Conservation (phyloP, 306 rosid genomes). For the Oxytropis ochrocephala region DNA sequence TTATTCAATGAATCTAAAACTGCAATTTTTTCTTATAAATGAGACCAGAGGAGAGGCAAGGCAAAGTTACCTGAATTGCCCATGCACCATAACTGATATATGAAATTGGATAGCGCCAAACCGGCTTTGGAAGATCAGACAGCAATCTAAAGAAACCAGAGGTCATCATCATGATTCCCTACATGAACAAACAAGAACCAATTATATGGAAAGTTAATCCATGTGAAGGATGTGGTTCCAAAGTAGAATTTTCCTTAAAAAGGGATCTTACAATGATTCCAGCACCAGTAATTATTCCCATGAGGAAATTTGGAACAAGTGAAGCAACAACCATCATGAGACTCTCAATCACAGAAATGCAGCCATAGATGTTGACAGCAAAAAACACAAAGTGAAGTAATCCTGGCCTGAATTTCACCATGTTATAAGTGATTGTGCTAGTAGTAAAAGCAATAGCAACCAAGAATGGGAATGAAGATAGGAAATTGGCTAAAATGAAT, state of each 20-base stretch:
- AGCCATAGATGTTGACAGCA: conserved; percentile 57
- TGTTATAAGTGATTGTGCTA: conserved; percentile 68
- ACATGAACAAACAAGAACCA: conserved; percentile 7
- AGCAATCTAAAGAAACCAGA: conserved; percentile 61
- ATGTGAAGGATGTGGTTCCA: neutral
- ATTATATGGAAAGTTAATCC: neutral
- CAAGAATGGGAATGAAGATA: conserved; percentile 93
- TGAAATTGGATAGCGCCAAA: conserved; percentile 70
- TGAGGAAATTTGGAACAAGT: conserved; percentile 91
- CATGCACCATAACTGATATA: conserved; percentile 56
- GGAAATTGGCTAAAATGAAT: conserved; percentile 70
- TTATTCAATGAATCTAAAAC: no score
- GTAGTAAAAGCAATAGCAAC: conserved; percentile 52
- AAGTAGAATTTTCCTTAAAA: neutral
- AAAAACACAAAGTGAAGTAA: conserved; percentile 58
- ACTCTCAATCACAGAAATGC: conserved; percentile 86
- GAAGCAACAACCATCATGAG: conserved; percentile 99
- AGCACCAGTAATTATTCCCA: conserved; percentile 94
- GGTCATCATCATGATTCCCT: conserved; percentile 98
- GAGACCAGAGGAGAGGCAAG: neutral
- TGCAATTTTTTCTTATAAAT: no score
- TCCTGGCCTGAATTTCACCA: conserved; percentile 75
- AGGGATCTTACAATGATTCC: conserved; percentile 75
- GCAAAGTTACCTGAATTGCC: conserved; percentile 49
- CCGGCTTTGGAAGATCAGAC: conserved; percentile 58